A percentile compares a stretch with the other conserved stretches of the same genome.
Evolutionary conservation across 441 rosid genomes (phyloP).

Genomic region (Gossypium davidsonii): DNA sequence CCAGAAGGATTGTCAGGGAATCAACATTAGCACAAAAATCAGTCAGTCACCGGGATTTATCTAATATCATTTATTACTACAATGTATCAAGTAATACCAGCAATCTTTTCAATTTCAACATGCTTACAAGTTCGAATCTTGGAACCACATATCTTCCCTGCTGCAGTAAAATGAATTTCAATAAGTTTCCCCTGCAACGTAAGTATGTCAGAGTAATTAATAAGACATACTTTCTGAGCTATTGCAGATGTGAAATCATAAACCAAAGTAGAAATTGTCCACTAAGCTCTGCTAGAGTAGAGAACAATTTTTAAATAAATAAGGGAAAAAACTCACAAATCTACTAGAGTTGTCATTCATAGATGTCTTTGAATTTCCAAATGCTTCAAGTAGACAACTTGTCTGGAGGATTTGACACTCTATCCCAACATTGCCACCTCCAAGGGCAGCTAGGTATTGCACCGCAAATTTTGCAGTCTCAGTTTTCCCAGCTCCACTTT

Average conservation of each 20-base stretch:
- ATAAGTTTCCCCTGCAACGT: conserved; percentile 71
- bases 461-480: conserved; percentile 92
- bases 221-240: neutral
- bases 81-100: conserved; percentile 10
- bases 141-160: conserved; percentile 86
- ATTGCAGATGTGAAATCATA: neutral
- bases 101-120: conserved; percentile 10
- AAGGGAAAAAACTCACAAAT: conserved; percentile 57
- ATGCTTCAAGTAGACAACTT: conserved; percentile 86
- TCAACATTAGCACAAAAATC: conserved; percentile 24
- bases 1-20: conserved; percentile 18
- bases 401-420: conserved; percentile 66
- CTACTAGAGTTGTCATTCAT: conserved; percentile 89
- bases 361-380: conserved; percentile 96
- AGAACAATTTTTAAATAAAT: conserved; percentile 8
- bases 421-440: conserved; percentile 74
- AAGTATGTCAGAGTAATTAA: neutral
- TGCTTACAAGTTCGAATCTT: conserved; percentile 85
- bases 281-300: neutral
- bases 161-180: conserved; percentile 75
- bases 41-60: conserved; percentile 29
- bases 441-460: conserved; percentile 87
- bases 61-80: neutral
- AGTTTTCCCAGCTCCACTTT: conserved; percentile 98
- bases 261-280: neutral